phyloP scores from a whole-genome alignment of 2,329 filamentous ascomycete species.

The Chalara sp. region DNA sequence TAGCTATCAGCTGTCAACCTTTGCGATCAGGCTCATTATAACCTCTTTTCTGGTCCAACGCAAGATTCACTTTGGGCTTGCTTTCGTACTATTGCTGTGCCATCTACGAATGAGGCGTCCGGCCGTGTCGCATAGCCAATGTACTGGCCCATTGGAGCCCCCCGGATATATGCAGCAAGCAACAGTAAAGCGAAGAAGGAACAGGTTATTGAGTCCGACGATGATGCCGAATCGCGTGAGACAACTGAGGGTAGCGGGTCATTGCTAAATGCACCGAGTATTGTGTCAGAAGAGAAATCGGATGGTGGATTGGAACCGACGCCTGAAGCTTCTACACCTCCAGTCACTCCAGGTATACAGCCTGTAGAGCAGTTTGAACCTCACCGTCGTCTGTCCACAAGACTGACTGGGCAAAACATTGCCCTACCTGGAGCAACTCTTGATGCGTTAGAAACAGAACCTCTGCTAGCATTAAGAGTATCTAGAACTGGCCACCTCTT shows the following conservation, averaged over 20 bases:
- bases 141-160: slow-evolving; percentile 89
- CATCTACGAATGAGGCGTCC: slow-evolving; percentile 26
- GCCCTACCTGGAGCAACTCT: slow-evolving; percentile 4
- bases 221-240: slow-evolving; percentile 45
- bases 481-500: slow-evolving; percentile 79
- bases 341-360: slow-evolving; percentile 50
- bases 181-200: slow-evolving; percentile 50
- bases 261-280: slow-evolving; percentile 20
- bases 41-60: no score
- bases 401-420: slow-evolving; percentile 9
- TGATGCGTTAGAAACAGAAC: slow-evolving; percentile 40
- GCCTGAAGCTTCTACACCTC: slow-evolving; percentile 37
- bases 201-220: slow-evolving; percentile 48
- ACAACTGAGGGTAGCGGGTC: slow-evolving; percentile 29
- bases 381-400: slow-evolving; percentile 16
- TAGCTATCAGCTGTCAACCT: no score
- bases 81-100: slow-evolving; percentile 6
- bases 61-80: no score
- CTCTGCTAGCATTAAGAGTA: slow-evolving; percentile 67
- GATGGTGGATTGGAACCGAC: slow-evolving; percentile 18
- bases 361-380: slow-evolving; percentile 52
- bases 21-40: no score
- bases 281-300: slow-evolving; percentile 15
- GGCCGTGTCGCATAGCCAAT: slow-evolving; percentile 43
- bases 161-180: slow-evolving; percentile 74